These are phyloP conservation scores for Trichoderma oligosporum DNA, from an alignment of 2,329 filamentous ascomycete genomes.

Conservation along the genomic window DNA sequence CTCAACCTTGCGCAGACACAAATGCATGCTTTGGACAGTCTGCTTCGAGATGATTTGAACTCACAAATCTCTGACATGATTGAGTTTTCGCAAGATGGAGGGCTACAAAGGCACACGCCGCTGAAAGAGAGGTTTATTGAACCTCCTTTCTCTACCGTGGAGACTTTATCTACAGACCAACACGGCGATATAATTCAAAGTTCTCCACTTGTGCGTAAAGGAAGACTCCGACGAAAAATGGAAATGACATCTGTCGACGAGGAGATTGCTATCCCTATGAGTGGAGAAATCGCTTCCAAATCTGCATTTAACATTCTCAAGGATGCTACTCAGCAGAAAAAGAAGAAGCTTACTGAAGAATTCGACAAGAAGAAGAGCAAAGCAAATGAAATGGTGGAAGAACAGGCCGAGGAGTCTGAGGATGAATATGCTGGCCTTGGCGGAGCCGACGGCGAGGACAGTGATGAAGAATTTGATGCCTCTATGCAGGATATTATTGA, in stretches of 20 bases:
- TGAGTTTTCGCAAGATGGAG: conserved; percentile 76
- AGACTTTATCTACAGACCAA: conserved; percentile 56
- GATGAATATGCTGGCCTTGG: conserved; percentile 96
- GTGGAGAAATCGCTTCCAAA: conserved; percentile 19
- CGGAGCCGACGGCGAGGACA: conserved; percentile 83
- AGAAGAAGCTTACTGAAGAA: conserved; percentile 47
- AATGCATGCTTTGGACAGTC: conserved; percentile 54
- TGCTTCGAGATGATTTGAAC: conserved; percentile 43
- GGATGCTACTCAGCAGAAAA: conserved; percentile 56
- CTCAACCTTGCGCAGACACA: conserved; percentile 61
- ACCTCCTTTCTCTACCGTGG: conserved; percentile 63
- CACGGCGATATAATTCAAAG: conserved; percentile 39
- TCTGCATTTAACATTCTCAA: conserved; percentile 67
- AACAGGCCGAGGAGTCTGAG: conserved; percentile 94
- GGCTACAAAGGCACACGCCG: conserved; percentile 70
- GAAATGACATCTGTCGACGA: conserved; percentile 25
- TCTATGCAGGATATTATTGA: conserved; percentile 85
- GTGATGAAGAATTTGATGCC: conserved; percentile 66
- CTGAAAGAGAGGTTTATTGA: conserved; percentile 64
- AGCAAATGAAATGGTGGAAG: conserved; percentile 82
- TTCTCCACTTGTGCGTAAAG: conserved; percentile 62
- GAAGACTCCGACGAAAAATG: conserved; percentile 47
- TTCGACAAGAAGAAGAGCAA: conserved; percentile 86
- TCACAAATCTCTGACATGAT: conserved; percentile 68
- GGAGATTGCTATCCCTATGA: conserved; percentile 23